Evolutionary conservation across 805 yeast genomes (phyloP).

Genomic region (Barnettozyma populi): DNA sequence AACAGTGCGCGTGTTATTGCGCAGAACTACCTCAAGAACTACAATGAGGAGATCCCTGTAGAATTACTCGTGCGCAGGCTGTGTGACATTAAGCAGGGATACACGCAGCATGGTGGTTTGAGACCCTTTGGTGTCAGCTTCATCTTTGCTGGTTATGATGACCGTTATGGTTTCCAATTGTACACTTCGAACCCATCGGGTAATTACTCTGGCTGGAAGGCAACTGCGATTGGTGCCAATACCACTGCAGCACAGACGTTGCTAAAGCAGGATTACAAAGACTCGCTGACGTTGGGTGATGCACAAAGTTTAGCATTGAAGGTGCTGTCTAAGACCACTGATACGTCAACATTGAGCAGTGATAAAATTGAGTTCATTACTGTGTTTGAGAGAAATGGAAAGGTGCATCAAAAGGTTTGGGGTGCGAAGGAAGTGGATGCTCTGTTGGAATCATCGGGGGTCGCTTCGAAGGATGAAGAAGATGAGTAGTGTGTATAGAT

Average conservation of each 20-base stretch:
- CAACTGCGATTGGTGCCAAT: constrained; percentile 94
- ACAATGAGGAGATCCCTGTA: constrained; percentile 91
- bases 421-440: constrained; percentile 69
- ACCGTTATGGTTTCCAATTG: constrained; percentile 81
- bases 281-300: constrained; percentile 63
- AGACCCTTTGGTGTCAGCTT: constrained; percentile 98
- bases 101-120: constrained; percentile 97
- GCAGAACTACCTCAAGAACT: constrained; percentile 78
- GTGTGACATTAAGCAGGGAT: constrained; percentile 94
- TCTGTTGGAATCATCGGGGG: constrained; percentile 67
- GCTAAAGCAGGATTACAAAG: constrained; percentile 90
- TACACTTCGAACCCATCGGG: constrained; percentile 97
- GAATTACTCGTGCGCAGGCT: constrained; percentile 82
- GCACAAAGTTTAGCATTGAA: constrained; percentile 87
- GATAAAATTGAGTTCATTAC: constrained; percentile 95
- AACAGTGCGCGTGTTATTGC: constrained; percentile 82
- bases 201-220: constrained; percentile 97
- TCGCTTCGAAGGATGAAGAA: constrained; percentile 53
- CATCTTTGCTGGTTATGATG: constrained; percentile 93
- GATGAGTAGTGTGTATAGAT: constrained; percentile 16
- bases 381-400: constrained; percentile 43
- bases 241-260: constrained; percentile 94
- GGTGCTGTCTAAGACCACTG: constrained; percentile 92
- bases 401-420: constrained; percentile 70
- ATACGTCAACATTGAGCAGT: constrained; percentile 73